A percentile compares a stretch with the other conserved stretches of the same genome.
Conservation (phyloP, 2,329 filamentous ascomycete species). For the Sporothrix mexicana region DNA sequence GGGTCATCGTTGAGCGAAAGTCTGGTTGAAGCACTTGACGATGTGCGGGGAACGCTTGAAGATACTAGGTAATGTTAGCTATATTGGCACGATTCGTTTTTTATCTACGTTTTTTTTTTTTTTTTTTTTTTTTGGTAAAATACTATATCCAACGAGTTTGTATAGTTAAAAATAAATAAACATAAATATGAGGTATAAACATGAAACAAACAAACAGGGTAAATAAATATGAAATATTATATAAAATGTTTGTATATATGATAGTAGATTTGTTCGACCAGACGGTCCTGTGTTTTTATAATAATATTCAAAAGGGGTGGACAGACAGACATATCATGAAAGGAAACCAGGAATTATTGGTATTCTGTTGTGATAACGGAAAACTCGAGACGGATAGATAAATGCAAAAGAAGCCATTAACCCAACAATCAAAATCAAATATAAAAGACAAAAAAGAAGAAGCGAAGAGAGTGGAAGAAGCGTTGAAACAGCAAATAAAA, state of each 20-base stretch:
- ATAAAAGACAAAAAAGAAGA: constrained; percentile 32
- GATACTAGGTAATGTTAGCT: neutral
- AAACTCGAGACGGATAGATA: neutral
- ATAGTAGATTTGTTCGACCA: no score
- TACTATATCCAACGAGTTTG: neutral
- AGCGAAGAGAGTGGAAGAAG: constrained; percentile 6
- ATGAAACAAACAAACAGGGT: no score
- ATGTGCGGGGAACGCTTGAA: constrained; percentile 45
- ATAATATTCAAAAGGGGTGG: neutral
- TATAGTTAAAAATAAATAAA: neutral
- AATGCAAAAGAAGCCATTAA: neutral
- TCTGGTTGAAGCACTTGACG: constrained; percentile 53
- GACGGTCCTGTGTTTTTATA: no score
- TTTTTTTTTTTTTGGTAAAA: neutral
- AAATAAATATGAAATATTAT: no score
- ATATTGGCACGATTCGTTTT: neutral
- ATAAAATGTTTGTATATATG: no score
- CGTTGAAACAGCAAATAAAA: constrained; percentile 10
- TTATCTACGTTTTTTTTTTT: neutral
- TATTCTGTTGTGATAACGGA: neutral
- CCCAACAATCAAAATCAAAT: neutral
- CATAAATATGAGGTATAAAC: neutral
- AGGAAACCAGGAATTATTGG: constrained; percentile 7
- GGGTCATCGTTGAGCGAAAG: constrained; percentile 34
- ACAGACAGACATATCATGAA: neutral